Evolutionary conservation across 2,329 filamentous ascomycete genomes (phyloP).

Genomic region (Trichoderma polysporum): DNA sequence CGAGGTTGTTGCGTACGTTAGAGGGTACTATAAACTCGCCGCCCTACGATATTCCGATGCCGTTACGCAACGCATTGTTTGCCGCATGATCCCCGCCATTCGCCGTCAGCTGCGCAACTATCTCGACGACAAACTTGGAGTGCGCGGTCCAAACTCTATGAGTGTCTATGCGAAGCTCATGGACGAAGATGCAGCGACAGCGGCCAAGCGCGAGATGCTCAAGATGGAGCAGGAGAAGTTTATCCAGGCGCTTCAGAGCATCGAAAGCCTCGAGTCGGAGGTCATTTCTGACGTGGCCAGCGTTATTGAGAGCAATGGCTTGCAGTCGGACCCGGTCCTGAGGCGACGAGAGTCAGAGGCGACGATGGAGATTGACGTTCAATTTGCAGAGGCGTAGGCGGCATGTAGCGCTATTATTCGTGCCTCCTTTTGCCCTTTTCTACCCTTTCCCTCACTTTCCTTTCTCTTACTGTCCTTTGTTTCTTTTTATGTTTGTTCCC

Average conservation of each 20-base stretch:
- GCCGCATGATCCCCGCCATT: constrained; percentile 49
- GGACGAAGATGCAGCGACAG: constrained; percentile 49
- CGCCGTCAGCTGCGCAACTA: constrained; percentile 41
- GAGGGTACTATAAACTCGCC: constrained; percentile 69
- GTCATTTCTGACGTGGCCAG: constrained; percentile 20
- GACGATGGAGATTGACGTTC: constrained; percentile 16
- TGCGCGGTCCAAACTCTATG: constrained; percentile 34
- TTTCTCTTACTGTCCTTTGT: neutral
- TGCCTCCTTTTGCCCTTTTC: neutral
- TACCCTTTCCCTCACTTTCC: neutral
- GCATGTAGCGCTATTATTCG: neutral
- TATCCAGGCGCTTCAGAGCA: constrained; percentile 46
- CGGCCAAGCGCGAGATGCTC: constrained; percentile 41
- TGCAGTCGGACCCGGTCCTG: neutral
- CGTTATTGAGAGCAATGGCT: neutral
- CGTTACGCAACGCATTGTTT: constrained; percentile 48
- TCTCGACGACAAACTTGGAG: constrained; percentile 45
- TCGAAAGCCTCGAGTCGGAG: constrained; percentile 43
- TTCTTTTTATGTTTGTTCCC: neutral
- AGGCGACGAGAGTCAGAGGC: constrained; percentile 12
- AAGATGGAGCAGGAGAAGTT: constrained; percentile 48
- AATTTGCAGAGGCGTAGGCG: neutral
- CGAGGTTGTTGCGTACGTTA: constrained; percentile 59
- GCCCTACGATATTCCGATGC: constrained; percentile 63
- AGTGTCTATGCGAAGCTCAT: constrained; percentile 44